Base-by-base conservation (phyloP, 495 filamentous ascomycete genomes). In the Barbatosphaeria neglecta region DNA sequence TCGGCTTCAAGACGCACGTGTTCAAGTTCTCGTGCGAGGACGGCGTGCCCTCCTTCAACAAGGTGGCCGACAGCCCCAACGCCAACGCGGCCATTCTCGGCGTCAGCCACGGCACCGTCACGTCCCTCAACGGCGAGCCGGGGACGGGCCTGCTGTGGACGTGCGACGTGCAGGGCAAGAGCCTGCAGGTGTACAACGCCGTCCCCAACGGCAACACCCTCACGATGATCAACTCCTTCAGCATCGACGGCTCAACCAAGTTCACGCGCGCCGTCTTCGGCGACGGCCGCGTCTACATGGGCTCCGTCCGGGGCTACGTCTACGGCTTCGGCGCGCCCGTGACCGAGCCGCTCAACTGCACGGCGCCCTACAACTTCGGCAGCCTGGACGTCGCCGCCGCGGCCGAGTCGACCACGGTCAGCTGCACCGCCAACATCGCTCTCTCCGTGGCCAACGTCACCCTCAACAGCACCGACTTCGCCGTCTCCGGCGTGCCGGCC, bases 121-220 rank as follows among this genome's bases (percentile, higher is more conserved):
- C 66, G 4, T 63, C 66, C 3, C 39, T 63, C 43, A 61, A 66
- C 16, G 62, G 64, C 3, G 39, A 65, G 31, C 43, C 58, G 2
- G 66, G 66, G 4, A 64, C 58, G 2, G 67, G 66, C 9, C 59
- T 69, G 2, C 27, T 64, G 31, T 69, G 66, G 66, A 59, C 63
- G 15, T 52, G 53, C 13, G 62, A 70, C 50, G 63, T 69, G 1
- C 58, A 70, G 23, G 65, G 65, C 1, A 55, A 52, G 4, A 63
- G 62, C 41, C 50, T 71, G 10, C 60, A 64, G 6, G 64, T 70
- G 8, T 71, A 72, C 50, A 65, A 68, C 10, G 64, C 67, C 13
- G 53, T 71, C 22, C 68, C 70, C 0, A 55, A 55, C 10, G 51
- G 64, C 24, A 62, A 65, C 0, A 41, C 56, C 4, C 45, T 72